A percentile compares a stretch with the other conserved stretches of the same genome.
Evolutionary conservation across 2,329 filamentous ascomycete genomes (phyloP).

Genomic region (Chaetomiaceae sp.): DNA sequence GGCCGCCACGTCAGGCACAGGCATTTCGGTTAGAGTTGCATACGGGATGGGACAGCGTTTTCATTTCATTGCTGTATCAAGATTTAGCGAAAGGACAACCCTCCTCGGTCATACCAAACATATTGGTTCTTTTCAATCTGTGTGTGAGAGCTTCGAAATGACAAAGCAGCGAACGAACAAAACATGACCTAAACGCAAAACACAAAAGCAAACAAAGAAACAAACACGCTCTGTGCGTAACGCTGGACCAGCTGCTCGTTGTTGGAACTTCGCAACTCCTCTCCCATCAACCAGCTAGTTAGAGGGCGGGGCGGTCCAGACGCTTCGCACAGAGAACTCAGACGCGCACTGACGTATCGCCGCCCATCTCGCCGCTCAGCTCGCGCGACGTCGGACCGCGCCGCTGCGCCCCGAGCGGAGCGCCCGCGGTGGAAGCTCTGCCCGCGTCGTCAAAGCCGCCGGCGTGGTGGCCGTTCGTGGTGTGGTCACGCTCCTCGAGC

Average conservation of each 20-base stretch:
- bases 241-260: background rate
- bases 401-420: slow-evolving; percentile 26
- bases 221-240: background rate
- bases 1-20: background rate
- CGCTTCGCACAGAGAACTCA: background rate
- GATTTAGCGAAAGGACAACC: background rate
- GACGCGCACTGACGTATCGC: slow-evolving; percentile 42
- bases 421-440: slow-evolving; percentile 14
- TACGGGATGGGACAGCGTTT: background rate
- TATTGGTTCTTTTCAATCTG: background rate
- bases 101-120: slow-evolving; percentile 1
- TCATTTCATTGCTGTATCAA: background rate
- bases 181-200: background rate
- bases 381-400: slow-evolving; percentile 49
- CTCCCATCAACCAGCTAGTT: too few species aligned
- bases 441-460: slow-evolving; percentile 8
- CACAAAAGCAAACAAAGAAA: background rate
- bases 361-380: slow-evolving; percentile 56
- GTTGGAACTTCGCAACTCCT: slow-evolving; percentile 6
- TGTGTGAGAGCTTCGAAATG: background rate
- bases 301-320: background rate
- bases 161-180: background rate
- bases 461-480: background rate
- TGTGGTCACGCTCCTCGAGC: slow-evolving; percentile 39
- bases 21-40: background rate